A percentile compares a stretch with the other conserved stretches of the same genome.
These are phyloP conservation scores for Suillus fuscotomentosus DNA, from an alignment of 768 basidiomycete species.

Conservation along the genomic window DNA sequence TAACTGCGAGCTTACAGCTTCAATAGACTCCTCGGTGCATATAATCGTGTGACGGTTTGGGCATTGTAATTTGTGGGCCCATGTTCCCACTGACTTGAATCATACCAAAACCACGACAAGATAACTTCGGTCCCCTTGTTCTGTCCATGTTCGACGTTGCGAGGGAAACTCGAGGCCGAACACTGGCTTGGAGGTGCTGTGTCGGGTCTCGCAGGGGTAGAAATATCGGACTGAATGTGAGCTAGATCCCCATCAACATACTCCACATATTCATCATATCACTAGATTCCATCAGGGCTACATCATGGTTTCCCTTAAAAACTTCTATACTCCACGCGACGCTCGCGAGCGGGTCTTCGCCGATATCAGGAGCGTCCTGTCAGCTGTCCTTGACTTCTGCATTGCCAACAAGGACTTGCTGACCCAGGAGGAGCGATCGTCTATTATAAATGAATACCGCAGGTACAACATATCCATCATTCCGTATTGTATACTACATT, in stretches of 20 bases:
- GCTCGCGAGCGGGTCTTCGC: not conserved
- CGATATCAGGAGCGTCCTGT: not conserved
- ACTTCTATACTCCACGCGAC: not conserved
- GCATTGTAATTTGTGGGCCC: not conserved
- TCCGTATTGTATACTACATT: not conserved
- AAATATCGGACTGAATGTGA: not conserved
- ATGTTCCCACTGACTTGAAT: not conserved
- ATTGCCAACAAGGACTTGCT: not conserved
- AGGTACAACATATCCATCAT: not conserved
- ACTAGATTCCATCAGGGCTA: not conserved
- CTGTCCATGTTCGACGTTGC: not conserved
- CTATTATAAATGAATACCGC: not conserved
- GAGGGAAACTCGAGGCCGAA: not conserved
- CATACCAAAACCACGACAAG: not conserved
- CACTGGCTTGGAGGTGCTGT: not conserved
- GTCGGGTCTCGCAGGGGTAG: not conserved
- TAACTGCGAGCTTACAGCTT: not conserved
- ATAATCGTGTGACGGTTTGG: not conserved
- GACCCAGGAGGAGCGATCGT: not conserved
- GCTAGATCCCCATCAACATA: not conserved
- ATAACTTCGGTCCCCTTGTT: not conserved
- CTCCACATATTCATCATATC: not conserved
- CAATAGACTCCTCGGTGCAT: not conserved
- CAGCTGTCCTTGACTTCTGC: not conserved
- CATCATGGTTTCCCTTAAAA: not conserved